phyloP scores from a whole-genome alignment of 2,329 filamentous ascomycete species.

The Colletotrichum sp. region DNA sequence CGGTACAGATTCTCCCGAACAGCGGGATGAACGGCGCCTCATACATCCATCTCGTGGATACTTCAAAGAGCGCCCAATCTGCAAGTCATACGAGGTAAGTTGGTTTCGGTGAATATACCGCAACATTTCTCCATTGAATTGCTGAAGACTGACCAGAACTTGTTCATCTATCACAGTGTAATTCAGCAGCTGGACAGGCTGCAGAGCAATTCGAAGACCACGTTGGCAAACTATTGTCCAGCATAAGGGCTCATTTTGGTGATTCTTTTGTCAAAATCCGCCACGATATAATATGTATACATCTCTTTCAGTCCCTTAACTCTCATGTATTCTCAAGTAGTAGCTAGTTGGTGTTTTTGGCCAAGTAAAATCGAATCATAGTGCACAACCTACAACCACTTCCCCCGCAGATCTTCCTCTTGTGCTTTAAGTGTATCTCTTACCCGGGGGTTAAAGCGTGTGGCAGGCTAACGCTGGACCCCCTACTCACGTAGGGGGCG shows the following conservation, averaged over 20 bases:
- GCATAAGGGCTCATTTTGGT: not conserved
- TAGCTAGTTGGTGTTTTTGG: not conserved
- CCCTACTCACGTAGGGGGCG: too few relatives aligned
- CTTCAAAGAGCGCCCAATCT: not conserved
- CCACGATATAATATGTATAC: fast-evolving
- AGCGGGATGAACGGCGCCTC: not conserved
- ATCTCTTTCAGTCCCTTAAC: fast-evolving
- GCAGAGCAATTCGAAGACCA: not conserved
- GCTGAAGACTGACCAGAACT: not conserved
- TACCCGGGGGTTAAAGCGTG: too few relatives aligned
- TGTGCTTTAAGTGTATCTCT: not conserved
- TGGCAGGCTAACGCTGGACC: too few relatives aligned
- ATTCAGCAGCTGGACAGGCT: not conserved
- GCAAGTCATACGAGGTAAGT: not conserved
- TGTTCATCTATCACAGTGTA: not conserved
- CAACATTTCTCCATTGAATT: fast-evolving
- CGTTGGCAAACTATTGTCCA: not conserved
- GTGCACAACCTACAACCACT: not conserved
- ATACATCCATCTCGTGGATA: not conserved
- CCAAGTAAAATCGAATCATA: not conserved
- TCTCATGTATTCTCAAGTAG: not conserved
- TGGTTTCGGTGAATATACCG: not conserved
- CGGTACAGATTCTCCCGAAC: not conserved
- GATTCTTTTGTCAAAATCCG: fast-evolving
- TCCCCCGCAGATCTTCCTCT: not conserved